Percentiles rank a stretch among this genome's conserved stretches.
These are phyloP conservation scores for Cystofilobasidium macerans DNA, from an alignment of 768 basidiomycete species.

Conservation along the genomic window DNA sequence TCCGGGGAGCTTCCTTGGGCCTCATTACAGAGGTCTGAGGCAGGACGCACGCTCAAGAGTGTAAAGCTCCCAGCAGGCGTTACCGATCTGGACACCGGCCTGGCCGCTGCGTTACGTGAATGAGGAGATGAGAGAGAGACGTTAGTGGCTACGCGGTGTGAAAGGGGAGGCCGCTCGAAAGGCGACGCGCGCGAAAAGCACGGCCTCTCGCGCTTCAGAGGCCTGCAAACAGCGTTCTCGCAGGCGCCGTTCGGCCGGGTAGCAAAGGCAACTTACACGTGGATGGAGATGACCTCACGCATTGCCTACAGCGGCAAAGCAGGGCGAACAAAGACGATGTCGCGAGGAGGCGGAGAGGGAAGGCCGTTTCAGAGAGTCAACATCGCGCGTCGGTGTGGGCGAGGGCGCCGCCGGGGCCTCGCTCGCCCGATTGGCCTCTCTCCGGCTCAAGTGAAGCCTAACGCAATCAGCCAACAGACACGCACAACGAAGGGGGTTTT, in stretches of 20 bases:
- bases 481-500: background rate
- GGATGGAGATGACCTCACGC: constrained; percentile 75
- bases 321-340: too few species aligned
- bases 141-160: background rate
- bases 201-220: too few species aligned
- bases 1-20: background rate
- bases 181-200: background rate
- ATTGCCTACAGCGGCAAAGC: constrained; percentile 30
- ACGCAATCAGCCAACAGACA: background rate
- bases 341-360: background rate
- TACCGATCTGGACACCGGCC: constrained; percentile 77
- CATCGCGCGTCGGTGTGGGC: background rate
- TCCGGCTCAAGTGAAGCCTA: too few species aligned
- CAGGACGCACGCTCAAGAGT: constrained; percentile 70
- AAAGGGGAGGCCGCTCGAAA: background rate
- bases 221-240: background rate
- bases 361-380: background rate
- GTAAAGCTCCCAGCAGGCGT: constrained; percentile 99
- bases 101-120: constrained; percentile 41
- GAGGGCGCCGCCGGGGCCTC: too few species aligned
- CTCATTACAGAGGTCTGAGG: background rate
- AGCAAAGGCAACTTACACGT: constrained; percentile 29
- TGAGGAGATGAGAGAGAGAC: background rate
- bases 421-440: too few species aligned
- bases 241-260: too few species aligned